Evolutionary conservation across 2,329 filamentous ascomycete species (phyloP), one percentile per base, ranked within the genome.

Genomic region (Pseudogymnoascus sp.): DNA sequence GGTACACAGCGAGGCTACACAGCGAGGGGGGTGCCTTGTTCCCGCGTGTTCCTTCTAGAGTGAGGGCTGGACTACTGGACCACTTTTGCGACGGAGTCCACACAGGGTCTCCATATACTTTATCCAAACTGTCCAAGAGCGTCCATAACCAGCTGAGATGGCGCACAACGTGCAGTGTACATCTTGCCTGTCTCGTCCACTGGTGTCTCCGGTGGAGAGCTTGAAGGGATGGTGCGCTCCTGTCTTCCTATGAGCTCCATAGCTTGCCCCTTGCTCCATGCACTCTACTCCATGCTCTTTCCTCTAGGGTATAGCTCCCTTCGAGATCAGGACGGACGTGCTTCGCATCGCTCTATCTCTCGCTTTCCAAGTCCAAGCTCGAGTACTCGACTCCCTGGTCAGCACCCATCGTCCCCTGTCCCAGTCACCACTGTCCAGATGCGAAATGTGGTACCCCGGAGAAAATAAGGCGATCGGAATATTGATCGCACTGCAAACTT

Each of bases 11-110:
- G n/a, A n/a, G n/a, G n/a, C n/a, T n/a, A n/a, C 41, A 52, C 41
- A 28, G 41, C 30, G 38, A 41, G 41, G 41, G 41, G 39, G 41
- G 41, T 18, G 45, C 45, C 45, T 26, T 52, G 45, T 52, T 52
- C 45, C 45, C 45, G 45, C 45, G 45, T 30, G 45, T 52, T 52
- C 45, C 45, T 52, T 52, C 18, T 52, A 52, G 45, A 52, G 45
- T 52, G 45, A 52, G 45, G 41, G n/a, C 26, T 52, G n/a, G 45
- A 30, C 45, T 12, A 30, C 26, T 30, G n/a, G 26, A 19, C 45
- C 45, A 52, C 45, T 52, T 30, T 30, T 52, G n/a, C 18, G 26
- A 52, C 30, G 26, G 45, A 52, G 45, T 23, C 41, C 26, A 30
- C 30, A 52, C 45, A 30, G 15, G 45, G 45, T 52, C 9, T 45